Evolutionary conservation across 2,329 filamentous ascomycete species (phyloP), one percentile per base, ranked within the genome.

Genomic region (Tolypocladium endophyticum): DNA sequence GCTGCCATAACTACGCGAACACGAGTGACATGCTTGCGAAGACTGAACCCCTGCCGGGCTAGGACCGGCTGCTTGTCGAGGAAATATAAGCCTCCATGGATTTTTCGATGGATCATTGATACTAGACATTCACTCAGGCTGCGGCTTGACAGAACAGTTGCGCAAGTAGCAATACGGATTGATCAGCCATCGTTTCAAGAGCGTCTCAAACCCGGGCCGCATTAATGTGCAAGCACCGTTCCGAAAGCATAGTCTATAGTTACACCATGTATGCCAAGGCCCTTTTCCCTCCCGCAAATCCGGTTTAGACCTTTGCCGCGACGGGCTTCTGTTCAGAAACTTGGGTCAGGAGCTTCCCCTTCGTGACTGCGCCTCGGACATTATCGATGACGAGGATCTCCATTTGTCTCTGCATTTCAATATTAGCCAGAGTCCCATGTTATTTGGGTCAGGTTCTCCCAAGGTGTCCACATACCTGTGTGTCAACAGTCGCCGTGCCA

Each of bases 401-500:
- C 69, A 71, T 70, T 58, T 68, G 64, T 20, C 63, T 63, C 62
- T 64, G 35, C 33, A 39, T 23, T 55, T 18, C 33, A 23, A 11
- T 47, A 53, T 61, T 35, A 61, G 60, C n/a, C 39, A 35, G 5
- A 8, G 16, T n/a, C 35, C 12, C 20, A 16, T 8, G 0, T 2
- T 33, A 53, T n/a, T 1, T 4, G 18, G 16, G 14, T 3, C 9
- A 9, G 35, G 35, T 53, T 35, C 11, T n/a, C 9, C 1, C 1
- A 18, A 18, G 0, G 12, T 23, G 5, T 35, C 20, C 50, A 36
- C 59, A 30, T 28, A 62, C 62, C 63, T 69, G 57, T 2, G 67
- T 70, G 55, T 88, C 86, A 12, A 78, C 72, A 0, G 84, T 88
- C 72, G 79, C 84, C 0, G 86, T 89, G 0, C 87, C 87, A 74